phyloP scores from a whole-genome alignment of 768 basidiomycete genomes.

The Fomitopsis pulvina region DNA sequence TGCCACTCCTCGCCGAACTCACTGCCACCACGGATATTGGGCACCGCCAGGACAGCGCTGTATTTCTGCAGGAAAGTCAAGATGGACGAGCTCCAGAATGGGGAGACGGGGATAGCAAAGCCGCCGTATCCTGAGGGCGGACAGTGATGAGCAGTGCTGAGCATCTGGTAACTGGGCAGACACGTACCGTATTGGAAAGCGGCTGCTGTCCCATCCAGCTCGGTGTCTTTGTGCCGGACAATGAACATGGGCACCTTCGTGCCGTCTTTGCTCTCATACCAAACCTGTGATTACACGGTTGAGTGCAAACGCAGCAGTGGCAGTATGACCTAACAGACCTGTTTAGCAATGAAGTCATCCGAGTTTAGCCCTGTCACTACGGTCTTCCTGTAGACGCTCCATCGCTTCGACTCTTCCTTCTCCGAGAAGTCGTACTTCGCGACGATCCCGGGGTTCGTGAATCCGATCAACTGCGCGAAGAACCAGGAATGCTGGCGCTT shows the following conservation, averaged over 20 bases:
- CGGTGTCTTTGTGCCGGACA: slow-evolving; percentile 64
- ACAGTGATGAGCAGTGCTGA: background rate
- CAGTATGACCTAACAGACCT: slow-evolving; percentile 30
- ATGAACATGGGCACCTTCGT: slow-evolving; percentile 84
- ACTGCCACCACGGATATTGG: slow-evolving; percentile 48
- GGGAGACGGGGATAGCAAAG: slow-evolving; percentile 64
- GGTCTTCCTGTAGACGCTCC: slow-evolving; percentile 53
- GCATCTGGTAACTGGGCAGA: background rate
- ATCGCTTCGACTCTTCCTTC: slow-evolving; percentile 38
- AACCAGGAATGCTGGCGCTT: slow-evolving; percentile 51
- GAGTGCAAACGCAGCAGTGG: background rate
- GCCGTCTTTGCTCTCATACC: slow-evolving; percentile 75
- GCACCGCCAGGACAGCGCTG: slow-evolving; percentile 55
- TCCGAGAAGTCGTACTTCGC: slow-evolving; percentile 53
- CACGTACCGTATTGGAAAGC: slow-evolving; percentile 67
- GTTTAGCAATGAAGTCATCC: slow-evolving; percentile 63
- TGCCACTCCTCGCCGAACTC: slow-evolving; percentile 90
- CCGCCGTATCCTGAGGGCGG: slow-evolving; percentile 65
- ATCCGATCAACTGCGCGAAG: slow-evolving; percentile 59
- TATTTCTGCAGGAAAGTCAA: slow-evolving; percentile 72
- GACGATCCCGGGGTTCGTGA: slow-evolving; percentile 65
- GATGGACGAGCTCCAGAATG: slow-evolving; percentile 64
- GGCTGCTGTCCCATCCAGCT: slow-evolving; percentile 68
- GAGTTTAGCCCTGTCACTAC: slow-evolving; percentile 53
- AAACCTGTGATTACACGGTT: slow-evolving; percentile 38